phyloP scores from a whole-genome alignment of 257 asterid species.

The Nicotiana noctiflora region DNA sequence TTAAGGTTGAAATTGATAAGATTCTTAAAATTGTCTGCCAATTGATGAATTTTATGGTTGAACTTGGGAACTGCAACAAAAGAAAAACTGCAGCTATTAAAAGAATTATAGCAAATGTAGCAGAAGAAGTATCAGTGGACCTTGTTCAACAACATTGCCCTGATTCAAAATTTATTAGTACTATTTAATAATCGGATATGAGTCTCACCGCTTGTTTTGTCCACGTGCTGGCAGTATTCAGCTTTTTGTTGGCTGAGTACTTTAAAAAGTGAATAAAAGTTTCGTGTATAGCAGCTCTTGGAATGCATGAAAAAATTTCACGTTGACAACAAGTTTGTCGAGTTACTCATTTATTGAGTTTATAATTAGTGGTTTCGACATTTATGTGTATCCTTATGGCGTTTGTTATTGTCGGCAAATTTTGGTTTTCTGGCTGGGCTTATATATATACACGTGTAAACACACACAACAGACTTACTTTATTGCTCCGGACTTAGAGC shows the following conservation, averaged over 20 bases:
- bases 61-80: background rate
- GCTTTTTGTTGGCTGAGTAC: background rate
- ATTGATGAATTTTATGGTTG: constrained; percentile 2
- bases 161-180: background rate
- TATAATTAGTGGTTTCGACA: background rate
- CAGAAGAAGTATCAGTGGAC: background rate
- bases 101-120: background rate
- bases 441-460: background rate
- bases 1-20: constrained; percentile 1
- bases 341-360: background rate
- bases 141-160: background rate
- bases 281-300: background rate
- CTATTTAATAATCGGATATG: background rate
- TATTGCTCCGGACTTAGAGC: background rate
- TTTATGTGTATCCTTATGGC: background rate
- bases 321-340: background rate
- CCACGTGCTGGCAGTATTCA: background rate
- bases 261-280: background rate
- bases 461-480: background rate
- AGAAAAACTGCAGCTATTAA: background rate
- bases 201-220: background rate
- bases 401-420: background rate
- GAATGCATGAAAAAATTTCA: background rate
- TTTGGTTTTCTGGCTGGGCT: background rate
- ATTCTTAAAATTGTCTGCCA: constrained; percentile 6